Evolutionary conservation across 2,329 filamentous ascomycete genomes (phyloP), one percentile per base, ranked within the genome.

Genomic region (Fusarium succisae): DNA sequence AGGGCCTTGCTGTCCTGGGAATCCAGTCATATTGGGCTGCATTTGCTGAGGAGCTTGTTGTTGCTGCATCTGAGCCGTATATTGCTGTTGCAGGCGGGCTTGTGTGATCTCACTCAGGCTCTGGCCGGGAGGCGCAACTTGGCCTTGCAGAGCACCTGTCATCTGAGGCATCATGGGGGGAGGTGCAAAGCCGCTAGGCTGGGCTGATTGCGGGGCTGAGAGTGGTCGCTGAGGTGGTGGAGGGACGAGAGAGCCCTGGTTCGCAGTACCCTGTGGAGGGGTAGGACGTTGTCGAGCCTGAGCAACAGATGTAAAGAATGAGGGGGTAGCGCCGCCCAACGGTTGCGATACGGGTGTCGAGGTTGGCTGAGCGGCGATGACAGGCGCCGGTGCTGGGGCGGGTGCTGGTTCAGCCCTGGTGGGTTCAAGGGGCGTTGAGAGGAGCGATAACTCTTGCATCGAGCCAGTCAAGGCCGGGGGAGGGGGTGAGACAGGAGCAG

Each of bases 131-230:
- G 92, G 90, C 35, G 93, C 92, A 63, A 94, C 86, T 72, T 91
- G 91, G 17, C 85, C 84, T 78, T 90, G 89, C 61, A 89, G 65
- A 26, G 78, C 87, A 14, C 96, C 95, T 10, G 96, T 98, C 82
- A 95, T 89, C 80, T 98, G 96, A 59, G 94, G 91, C 80, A 95
- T 92, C 75, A 98, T 83, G 22, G 94, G 91, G 56, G 94, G 91
- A 24, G 92, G 89, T 13, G 89, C 89, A 81, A 97, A 96, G 9
- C 87, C 88, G 81, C 88, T 95, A 51, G 91, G 91, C 79, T 93
- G 92, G 56, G 90, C 92, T 61, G 94, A 93, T 80, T 94, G 93
- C 32, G 96, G 96, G 44, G 96, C 96, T 45, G 96, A 98, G 18
- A 96, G 87, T 13, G 96, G 93, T 69, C 96, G 89, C 59, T 91